Evolutionary conservation across 2,329 filamentous ascomycete species (phyloP), one percentile per base, ranked within the genome.

Genomic region (Aspergillus versicolor): DNA sequence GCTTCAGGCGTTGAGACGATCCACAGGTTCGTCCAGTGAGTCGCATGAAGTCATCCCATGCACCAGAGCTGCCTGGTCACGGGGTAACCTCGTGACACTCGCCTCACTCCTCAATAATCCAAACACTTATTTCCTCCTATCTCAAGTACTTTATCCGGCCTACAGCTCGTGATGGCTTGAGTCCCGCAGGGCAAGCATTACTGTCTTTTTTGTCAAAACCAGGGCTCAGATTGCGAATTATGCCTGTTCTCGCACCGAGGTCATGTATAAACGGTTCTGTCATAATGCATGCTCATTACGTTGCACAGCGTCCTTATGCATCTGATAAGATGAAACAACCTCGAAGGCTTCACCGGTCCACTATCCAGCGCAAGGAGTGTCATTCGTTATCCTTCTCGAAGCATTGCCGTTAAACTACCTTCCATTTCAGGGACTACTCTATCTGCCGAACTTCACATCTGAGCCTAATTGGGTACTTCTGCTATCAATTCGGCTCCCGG

Each of bases 251-350:
- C n/a, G 32, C 34, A 56, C 38, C n/a, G 37, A 21, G 27, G 27
- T 30, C 22, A n/a, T 42, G 34, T 37, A 45, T 47, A 32, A 17
- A 30, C 41, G 51, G 37, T 30, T 17, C 42, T 34, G 22, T 19
- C 45, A 54, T 37, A 38, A 22, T 21, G 27, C 30, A 42, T 48
- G 47, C 51, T 32, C 42, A 30, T 11, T 13, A 24, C 27, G 43
- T 53, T 46, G 43, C 47, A 53, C 51, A 53, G 34, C 32, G 22
- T 54, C 24, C 17, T n/a, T 27, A 27, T 49, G 40, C 46, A 54
- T 48, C 40, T 50, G 56, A 58, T 53, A 61, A 61, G 48, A 54
- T 61, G 59, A 61, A 61, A 61, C 59, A 56, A 9, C 41, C 24
- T 37, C 37, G 38, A 38, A 42, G 34, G 44, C 30, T 43, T 51